Evolutionary conservation across 306 rosid species (phyloP).

Genomic region (Sindora glabra): DNA sequence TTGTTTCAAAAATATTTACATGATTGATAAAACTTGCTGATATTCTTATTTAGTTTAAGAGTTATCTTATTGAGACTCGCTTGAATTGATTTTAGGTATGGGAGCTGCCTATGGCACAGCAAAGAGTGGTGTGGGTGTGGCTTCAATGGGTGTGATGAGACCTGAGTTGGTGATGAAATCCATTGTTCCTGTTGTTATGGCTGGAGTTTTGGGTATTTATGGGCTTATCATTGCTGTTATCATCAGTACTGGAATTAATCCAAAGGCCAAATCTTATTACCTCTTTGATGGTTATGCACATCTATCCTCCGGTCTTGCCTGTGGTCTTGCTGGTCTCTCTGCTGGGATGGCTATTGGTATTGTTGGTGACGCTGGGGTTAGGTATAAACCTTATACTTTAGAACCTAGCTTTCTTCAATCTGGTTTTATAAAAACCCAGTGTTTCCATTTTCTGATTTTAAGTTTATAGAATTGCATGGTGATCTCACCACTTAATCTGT

Average conservation of each 20-base stretch:
- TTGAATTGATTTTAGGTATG: conserved; percentile 53
- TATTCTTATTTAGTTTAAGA: neutral
- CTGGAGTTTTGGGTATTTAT: conserved; percentile 91
- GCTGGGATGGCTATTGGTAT: conserved; percentile 94
- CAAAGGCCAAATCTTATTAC: conserved; percentile 80
- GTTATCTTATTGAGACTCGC: neutral
- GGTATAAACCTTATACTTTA: conserved; percentile 34
- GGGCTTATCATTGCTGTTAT: conserved; percentile 88
- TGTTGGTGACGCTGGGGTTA: conserved; percentile 90
- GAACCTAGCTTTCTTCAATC: neutral
- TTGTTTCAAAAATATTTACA: no score
- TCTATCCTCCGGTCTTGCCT: conserved; percentile 86
- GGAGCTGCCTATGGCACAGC: conserved; percentile 94
- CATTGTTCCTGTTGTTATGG: conserved; percentile 89
- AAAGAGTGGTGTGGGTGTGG: conserved; percentile 88
- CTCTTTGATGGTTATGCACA: conserved; percentile 90
- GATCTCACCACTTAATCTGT: neutral
- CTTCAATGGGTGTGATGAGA: conserved; percentile 93
- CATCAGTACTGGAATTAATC: conserved; percentile 85
- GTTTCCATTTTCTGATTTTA: no score
- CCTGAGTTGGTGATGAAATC: conserved; percentile 91
- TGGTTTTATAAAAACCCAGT: neutral
- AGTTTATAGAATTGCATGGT: neutral
- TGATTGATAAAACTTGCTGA: no score
- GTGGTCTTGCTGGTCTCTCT: conserved; percentile 81